Evolutionary conservation across 2,329 filamentous ascomycete species (phyloP).

Genomic region (Colletotrichum sp.): DNA sequence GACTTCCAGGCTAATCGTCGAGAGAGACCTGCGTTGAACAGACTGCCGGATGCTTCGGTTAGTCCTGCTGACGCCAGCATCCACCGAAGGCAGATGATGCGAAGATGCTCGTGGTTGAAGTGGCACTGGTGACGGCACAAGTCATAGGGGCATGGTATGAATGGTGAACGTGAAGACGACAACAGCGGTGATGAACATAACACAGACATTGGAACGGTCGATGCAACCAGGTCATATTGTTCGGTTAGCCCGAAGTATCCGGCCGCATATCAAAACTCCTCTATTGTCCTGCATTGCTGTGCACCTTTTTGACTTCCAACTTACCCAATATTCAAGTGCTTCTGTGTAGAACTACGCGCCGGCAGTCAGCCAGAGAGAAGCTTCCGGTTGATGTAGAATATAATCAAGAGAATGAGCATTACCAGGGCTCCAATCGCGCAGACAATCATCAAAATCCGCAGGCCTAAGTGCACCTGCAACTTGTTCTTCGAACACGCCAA

Average conservation of each 20-base stretch:
- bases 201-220: not conserved
- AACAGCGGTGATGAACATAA: not conserved
- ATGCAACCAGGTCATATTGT: not conserved
- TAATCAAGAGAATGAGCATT: not conserved
- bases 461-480: not conserved
- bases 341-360: not conserved
- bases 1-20: not conserved
- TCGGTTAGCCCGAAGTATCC: not conserved
- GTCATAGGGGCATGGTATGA: not conserved
- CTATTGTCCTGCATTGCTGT: not conserved
- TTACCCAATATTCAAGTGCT: not conserved
- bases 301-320: not conserved
- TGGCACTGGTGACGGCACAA: not conserved
- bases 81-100: not conserved
- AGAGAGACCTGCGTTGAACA: not conserved
- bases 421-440: not conserved
- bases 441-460: not conserved
- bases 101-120: not conserved
- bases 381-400: not conserved
- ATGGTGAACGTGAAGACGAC: not conserved
- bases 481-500: not conserved
- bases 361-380: not conserved
- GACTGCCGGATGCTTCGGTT: not conserved
- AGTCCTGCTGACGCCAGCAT: not conserved
- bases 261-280: not conserved